Evolutionary conservation across 805 yeast genomes (phyloP).

Genomic region (Clavispora santaluciae): DNA sequence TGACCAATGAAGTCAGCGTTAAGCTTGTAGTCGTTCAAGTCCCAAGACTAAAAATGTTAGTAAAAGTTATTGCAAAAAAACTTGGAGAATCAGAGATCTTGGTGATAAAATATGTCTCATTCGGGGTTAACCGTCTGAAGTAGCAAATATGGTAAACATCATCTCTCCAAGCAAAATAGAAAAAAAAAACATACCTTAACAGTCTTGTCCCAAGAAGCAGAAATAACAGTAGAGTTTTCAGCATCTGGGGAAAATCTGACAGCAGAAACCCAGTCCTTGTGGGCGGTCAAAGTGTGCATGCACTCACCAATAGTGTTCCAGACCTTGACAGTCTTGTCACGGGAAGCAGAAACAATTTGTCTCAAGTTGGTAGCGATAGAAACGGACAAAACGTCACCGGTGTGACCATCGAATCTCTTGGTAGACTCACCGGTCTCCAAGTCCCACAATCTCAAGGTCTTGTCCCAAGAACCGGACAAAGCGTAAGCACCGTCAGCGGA

Average conservation of each 20-base stretch:
- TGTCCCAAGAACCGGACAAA: constrained; percentile 99
- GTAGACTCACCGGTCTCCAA: constrained; percentile 89
- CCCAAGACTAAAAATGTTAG: constrained; percentile 84
- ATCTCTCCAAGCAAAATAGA: constrained; percentile 18
- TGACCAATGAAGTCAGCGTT: constrained; percentile 98
- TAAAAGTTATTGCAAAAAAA: constrained; percentile 18
- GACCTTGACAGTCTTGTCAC: constrained; percentile 98
- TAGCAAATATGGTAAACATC: constrained; percentile 95
- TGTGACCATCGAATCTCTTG: constrained; percentile 97
- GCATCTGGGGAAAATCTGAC: constrained; percentile 94
- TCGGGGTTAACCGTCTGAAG: constrained; percentile 89
- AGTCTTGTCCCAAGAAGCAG: constrained; percentile 98
- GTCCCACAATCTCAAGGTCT: constrained; percentile 98
- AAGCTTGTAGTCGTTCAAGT: constrained; percentile 74
- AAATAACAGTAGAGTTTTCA: constrained; percentile 71
- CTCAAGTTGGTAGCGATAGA: constrained; percentile 95
- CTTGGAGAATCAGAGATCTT: constrained; percentile 84
- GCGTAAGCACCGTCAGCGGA: constrained; percentile 98
- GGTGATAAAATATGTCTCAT: constrained; percentile 97
- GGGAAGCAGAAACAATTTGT: constrained; percentile 97
- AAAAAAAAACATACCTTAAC: constrained; percentile 82
- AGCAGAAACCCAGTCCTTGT: constrained; percentile 98
- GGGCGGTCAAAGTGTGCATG: constrained; percentile 89
- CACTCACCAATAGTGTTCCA: constrained; percentile 99
- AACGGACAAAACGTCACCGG: constrained; percentile 94